phyloP scores from a whole-genome alignment of 177 flowering plant species.

The Vitis hybrid region DNA sequence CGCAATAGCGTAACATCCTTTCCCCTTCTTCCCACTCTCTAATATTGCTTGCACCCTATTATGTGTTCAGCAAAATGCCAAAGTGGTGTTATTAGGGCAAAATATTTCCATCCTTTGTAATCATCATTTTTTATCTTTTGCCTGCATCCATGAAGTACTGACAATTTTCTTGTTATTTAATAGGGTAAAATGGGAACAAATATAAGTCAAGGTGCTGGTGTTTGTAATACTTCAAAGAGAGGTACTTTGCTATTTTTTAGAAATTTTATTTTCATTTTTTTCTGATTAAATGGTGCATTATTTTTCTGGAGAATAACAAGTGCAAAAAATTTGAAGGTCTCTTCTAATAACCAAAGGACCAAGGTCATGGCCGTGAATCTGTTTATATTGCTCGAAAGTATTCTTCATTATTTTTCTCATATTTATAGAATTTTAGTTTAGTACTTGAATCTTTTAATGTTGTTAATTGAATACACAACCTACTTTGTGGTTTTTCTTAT shows the following conservation, averaged over 20 bases:
- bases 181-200: constrained; percentile 35
- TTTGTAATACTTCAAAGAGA: constrained; percentile 12
- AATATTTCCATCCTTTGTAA: neutral
- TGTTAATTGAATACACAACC: neutral
- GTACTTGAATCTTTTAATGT: neutral
- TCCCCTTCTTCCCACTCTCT: too few relatives aligned
- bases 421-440: neutral
- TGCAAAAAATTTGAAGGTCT: constrained; percentile 21
- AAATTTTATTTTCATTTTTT: neutral
- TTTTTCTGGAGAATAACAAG: constrained; percentile 13
- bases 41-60: too few relatives aligned
- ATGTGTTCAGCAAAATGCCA: too few relatives aligned
- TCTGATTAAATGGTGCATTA: neutral
- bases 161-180: neutral
- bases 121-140: neutral
- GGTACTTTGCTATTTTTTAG: constrained; percentile 18
- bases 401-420: neutral
- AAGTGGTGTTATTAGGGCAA: too few relatives aligned
- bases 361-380: constrained; percentile 20
- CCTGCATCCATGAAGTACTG: neutral
- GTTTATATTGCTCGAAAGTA: constrained; percentile 29
- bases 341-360: constrained; percentile 18
- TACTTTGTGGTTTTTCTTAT: too few relatives aligned
- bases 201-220: constrained; percentile 16
- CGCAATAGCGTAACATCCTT: too few relatives aligned